phyloP scores from a whole-genome alignment of 2,329 filamentous ascomycete species.

The Erysiphe pisi region DNA sequence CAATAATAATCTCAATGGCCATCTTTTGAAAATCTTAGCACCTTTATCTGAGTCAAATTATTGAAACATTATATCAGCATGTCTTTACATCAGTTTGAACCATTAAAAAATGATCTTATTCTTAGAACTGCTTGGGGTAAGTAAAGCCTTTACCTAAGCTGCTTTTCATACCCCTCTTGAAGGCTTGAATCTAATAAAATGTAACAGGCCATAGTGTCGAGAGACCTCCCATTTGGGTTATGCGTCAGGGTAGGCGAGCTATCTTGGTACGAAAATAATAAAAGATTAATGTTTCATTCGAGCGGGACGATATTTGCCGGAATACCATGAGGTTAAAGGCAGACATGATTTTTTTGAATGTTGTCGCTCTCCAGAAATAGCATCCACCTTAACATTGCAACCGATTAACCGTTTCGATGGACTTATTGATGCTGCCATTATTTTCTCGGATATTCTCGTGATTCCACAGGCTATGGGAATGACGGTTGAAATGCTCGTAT shows the following conservation, averaged over 20 bases:
- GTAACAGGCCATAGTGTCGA: slow-evolving; percentile 72
- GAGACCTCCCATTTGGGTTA: slow-evolving; percentile 94
- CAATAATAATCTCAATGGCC: too few relatives aligned
- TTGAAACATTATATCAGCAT: not conserved
- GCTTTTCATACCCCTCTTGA: not conserved
- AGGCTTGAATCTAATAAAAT: slow-evolving; percentile 9
- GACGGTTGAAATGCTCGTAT: slow-evolving; percentile 97
- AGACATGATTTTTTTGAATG: slow-evolving; percentile 92
- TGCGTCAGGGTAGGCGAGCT: slow-evolving; percentile 71
- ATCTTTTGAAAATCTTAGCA: too few relatives aligned
- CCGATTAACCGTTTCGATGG: slow-evolving; percentile 85
- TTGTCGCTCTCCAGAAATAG: slow-evolving; percentile 85
- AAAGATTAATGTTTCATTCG: not conserved
- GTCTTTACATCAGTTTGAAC: slow-evolving; percentile 52
- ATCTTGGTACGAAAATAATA: not conserved
- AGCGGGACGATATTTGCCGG: slow-evolving; percentile 95
- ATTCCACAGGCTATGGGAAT: slow-evolving; percentile 98
- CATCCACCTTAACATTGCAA: slow-evolving; percentile 86
- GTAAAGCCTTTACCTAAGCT: not conserved
- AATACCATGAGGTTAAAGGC: slow-evolving; percentile 94
- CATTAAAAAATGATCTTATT: slow-evolving; percentile 85
- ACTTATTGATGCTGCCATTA: slow-evolving; percentile 91
- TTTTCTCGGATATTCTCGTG: slow-evolving; percentile 97
- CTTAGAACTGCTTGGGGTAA: slow-evolving; percentile 79
- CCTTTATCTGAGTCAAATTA: not conserved